Evolutionary conservation across 2,329 filamentous ascomycete species (phyloP).

Genomic region (Thermomyces lanuginosus): DNA sequence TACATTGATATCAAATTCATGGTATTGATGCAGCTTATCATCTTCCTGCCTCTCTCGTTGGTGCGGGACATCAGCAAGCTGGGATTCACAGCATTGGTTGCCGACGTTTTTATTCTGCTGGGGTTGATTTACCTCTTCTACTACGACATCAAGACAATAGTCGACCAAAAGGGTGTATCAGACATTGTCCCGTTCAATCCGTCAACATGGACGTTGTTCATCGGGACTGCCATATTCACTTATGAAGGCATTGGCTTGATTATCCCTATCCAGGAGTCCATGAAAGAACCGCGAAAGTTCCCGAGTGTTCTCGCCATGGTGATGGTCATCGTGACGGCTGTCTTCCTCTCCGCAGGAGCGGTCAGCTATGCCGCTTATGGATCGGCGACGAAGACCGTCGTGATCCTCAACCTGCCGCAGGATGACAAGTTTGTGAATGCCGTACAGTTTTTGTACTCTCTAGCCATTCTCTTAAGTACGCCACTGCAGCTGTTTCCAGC

Average conservation of each 20-base stretch:
- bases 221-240: constrained; percentile 96
- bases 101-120: constrained; percentile 84
- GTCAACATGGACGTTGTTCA: constrained; percentile 89
- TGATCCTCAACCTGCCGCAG: constrained; percentile 89
- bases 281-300: constrained; percentile 82
- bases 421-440: constrained; percentile 89
- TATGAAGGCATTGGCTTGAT: constrained; percentile 96
- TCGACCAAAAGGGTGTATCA: constrained; percentile 52
- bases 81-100: constrained; percentile 81
- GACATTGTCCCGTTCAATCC: constrained; percentile 86
- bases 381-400: constrained; percentile 86
- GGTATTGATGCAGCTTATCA: constrained; percentile 85
- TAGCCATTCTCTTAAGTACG: constrained; percentile 89
- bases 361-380: constrained; percentile 93
- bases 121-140: constrained; percentile 91
- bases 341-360: constrained; percentile 83
- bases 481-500: constrained; percentile 95
- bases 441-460: constrained; percentile 92
- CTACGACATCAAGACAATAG: constrained; percentile 77
- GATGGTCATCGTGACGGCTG: constrained; percentile 85
- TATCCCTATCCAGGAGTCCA: constrained; percentile 94
- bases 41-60: constrained; percentile 86
- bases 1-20: constrained; percentile 75
- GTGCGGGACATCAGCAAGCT: constrained; percentile 96
- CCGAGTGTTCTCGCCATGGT: constrained; percentile 72